Evolutionary conservation across 2,329 filamentous ascomycete genomes (phyloP), one percentile per base, ranked within the genome.

Genomic region (Chalaropsis thielavioides): DNA sequence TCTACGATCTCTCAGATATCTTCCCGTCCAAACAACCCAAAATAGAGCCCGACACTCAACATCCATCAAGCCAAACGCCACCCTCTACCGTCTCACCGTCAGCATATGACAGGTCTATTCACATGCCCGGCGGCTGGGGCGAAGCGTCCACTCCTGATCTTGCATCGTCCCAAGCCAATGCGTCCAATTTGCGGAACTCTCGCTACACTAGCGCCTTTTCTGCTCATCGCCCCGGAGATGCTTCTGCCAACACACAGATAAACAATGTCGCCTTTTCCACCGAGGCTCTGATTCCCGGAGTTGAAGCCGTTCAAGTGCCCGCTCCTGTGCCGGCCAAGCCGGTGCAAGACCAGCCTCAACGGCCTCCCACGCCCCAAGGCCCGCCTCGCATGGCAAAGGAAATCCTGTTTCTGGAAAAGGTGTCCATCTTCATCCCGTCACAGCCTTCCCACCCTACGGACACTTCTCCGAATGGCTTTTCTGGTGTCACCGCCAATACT

Each of bases 81-180:
- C 17, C 31, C n/a, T n/a, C 27, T 35, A n/a, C 24, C 10, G 54
- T 10, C 31, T 35, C n/a, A 40, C 17, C 41, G 22, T 64, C 62
- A n/a, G 40, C 40, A 13, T 41, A 61, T 31, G 63, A 64, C 58
- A 67, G 60, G 35, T 66, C 65, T 1, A 62, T 66, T n/a, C 51
- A 62, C 22, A 67, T 67, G 66, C 66, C 66, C 8, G 66, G 66
- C 1, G 66, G 66, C 43, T 67, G 66, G 66, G 63, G 46, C 27
- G 51, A 63, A 15, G 24, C 61, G 1, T 41, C 40, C 5, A 43
- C 56, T 31, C 27, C 46, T 8, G 43, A 44, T 31, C n/a, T 64
- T 15, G 46, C 19, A 8, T 61, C 19, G 3, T 61, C 15, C 19
- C 22, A 15, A 24, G 15, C 7, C 19, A 24, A 17, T n/a, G 15